Conservation (phyloP, 768 basidiomycete genomes). For the Amanita thiersii region DNA sequence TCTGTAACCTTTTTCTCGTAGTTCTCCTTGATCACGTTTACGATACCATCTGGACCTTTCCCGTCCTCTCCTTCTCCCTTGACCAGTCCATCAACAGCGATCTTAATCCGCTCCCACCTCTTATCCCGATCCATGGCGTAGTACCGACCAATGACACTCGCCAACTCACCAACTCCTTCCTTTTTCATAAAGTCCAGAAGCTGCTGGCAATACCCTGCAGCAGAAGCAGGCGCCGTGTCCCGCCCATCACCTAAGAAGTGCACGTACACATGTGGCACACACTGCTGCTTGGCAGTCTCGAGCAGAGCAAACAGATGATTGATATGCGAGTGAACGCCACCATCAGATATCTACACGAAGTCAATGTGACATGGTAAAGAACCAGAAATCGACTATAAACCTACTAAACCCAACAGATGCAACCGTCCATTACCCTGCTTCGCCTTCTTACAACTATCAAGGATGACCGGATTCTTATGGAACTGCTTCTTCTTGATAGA, state of each 20-base stretch:
- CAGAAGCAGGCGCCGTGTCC: slow-evolving; percentile 85
- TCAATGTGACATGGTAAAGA: slow-evolving; percentile 1
- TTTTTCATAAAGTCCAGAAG: slow-evolving; percentile 72
- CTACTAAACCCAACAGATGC: slow-evolving; percentile 82
- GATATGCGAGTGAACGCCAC: slow-evolving; percentile 96
- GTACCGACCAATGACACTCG: slow-evolving; percentile 84
- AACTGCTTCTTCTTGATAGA: slow-evolving; percentile 85
- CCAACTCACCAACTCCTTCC: slow-evolving; percentile 71
- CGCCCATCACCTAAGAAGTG: slow-evolving; percentile 96
- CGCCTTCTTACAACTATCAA: slow-evolving; percentile 67
- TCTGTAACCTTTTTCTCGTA: slow-evolving; percentile 87
- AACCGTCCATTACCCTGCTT: slow-evolving; percentile 78
- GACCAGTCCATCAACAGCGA: slow-evolving; percentile 81
- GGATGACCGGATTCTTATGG: slow-evolving; percentile 67
- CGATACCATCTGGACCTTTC: slow-evolving; percentile 42
- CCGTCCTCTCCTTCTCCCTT: slow-evolving; percentile 55
- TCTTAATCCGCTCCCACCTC: slow-evolving; percentile 90
- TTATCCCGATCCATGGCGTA: slow-evolving; percentile 98
- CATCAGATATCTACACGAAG: slow-evolving; percentile 69
- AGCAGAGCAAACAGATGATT: slow-evolving; percentile 84
- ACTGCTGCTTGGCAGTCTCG: slow-evolving; percentile 80
- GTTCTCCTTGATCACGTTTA: slow-evolving; percentile 63
- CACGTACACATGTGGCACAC: slow-evolving; percentile 79
- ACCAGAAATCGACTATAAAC: slow-evolving; percentile 14
- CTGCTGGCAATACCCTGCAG: slow-evolving; percentile 69